Evolutionary conservation across 805 yeast species (phyloP).

Genomic region (Yarrowia keelungensis): DNA sequence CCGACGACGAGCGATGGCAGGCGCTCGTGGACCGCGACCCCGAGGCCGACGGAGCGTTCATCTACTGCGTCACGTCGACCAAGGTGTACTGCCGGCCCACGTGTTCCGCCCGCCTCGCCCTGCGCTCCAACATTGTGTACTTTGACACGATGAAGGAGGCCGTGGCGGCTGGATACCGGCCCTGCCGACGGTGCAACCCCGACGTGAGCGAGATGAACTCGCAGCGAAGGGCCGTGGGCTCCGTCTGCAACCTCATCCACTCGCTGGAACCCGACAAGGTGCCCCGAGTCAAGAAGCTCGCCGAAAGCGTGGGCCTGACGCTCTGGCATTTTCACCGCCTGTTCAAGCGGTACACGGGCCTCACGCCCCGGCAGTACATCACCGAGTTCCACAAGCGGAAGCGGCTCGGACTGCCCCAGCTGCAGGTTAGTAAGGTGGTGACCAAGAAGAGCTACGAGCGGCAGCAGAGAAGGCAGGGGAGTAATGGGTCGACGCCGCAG

Average conservation of each 20-base stretch:
- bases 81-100: slow-evolving; percentile 69
- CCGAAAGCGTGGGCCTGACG: slow-evolving; percentile 30
- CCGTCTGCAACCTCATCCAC: slow-evolving; percentile 35
- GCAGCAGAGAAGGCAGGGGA: slow-evolving; percentile 24
- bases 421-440: slow-evolving; percentile 32
- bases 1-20: slow-evolving; percentile 43
- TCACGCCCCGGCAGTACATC: slow-evolving; percentile 37
- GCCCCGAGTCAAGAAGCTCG: slow-evolving; percentile 38
- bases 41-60: slow-evolving; percentile 57
- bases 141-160: slow-evolving; percentile 56
- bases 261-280: slow-evolving; percentile 39
- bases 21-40: slow-evolving; percentile 61
- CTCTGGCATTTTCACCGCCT: slow-evolving; percentile 39
- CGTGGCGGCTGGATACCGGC: slow-evolving; percentile 54
- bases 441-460: slow-evolving; percentile 36
- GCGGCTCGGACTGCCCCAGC: slow-evolving; percentile 36
- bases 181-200: slow-evolving; percentile 67
- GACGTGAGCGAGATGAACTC: slow-evolving; percentile 41
- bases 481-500: slow-evolving; percentile 16
- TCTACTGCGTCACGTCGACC: slow-evolving; percentile 45
- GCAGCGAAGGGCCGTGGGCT: slow-evolving; percentile 36
- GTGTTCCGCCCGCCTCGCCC: slow-evolving; percentile 58
- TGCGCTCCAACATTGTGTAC: slow-evolving; percentile 55
- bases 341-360: slow-evolving; percentile 37
- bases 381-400: slow-evolving; percentile 38